Evolutionary conservation across 2,329 filamentous ascomycete genomes (phyloP).

Genomic region (Fusarium sublunatum): DNA sequence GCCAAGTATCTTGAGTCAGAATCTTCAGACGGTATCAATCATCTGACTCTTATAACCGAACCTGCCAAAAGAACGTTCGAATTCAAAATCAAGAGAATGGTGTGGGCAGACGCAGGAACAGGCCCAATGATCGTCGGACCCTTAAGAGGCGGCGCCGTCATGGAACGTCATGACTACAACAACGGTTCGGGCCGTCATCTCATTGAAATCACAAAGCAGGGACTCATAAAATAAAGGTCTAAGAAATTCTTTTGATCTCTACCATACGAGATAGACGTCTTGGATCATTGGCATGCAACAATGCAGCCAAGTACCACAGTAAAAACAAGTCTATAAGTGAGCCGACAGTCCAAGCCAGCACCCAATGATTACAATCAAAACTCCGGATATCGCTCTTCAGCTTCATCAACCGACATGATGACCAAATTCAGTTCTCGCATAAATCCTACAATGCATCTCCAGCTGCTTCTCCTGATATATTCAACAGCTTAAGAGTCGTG

Average conservation of each 20-base stretch:
- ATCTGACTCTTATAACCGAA: no score
- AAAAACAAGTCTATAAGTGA: slow-evolving; percentile 17
- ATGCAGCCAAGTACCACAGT: slow-evolving; percentile 5
- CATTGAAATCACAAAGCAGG: background rate
- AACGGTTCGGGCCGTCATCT: slow-evolving; percentile 17
- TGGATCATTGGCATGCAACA: slow-evolving; percentile 1
- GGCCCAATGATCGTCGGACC: slow-evolving; percentile 5
- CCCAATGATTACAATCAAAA: slow-evolving; percentile 44
- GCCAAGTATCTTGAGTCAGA: no score
- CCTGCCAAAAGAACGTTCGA: no score
- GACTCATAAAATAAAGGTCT: background rate
- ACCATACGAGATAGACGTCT: slow-evolving; percentile 3
- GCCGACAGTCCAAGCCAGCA: slow-evolving; percentile 23
- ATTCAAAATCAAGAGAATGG: background rate
- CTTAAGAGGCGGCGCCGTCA: slow-evolving; percentile 3
- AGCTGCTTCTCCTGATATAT: background rate
- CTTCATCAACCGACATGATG: slow-evolving; percentile 30
- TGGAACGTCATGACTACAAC: slow-evolving; percentile 6
- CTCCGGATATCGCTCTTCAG: slow-evolving; percentile 45
- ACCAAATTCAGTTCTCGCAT: slow-evolving; percentile 31
- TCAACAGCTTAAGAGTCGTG: slow-evolving; percentile 47
- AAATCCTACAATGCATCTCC: slow-evolving; percentile 27
- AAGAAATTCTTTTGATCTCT: slow-evolving; percentile 16
- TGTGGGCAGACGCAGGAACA: slow-evolving; percentile 28
- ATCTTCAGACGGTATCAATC: no score